Evolutionary conservation across 75 land plant species (phyloP), one percentile per base, ranked within the genome.

Genomic region (Selaginella moellendorffii): DNA sequence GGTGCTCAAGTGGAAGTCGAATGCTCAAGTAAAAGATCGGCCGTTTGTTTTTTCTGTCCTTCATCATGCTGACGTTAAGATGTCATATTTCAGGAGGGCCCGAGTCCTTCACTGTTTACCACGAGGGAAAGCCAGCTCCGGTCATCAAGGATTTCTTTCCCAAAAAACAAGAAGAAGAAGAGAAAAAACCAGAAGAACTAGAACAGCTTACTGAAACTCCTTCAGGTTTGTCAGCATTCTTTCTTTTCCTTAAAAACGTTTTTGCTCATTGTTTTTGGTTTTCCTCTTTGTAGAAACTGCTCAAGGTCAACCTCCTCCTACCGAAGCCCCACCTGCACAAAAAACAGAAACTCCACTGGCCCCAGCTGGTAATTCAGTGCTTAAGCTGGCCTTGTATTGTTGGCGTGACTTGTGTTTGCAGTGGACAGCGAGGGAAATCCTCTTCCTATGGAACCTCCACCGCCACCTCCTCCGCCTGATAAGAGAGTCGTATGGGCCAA

Each of bases 1-100:
- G 71, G 64, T 24, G 71, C 59, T 19, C 46, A 69, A 24, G 17
- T 69, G 22, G 36, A 59, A 27, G 65, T 69, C 27, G 71, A 69
- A 20, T 69, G 31, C 19, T 69, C 71, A 61, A 27, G 71, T 66
- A 24, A 0, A 5, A n/a, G 1, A 5, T 26, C 25, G 2, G 0
- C 27, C 28, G 5, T 64, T 42, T 0, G 1, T 30, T 53, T 17
- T 27, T 12, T 28, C 21, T 17, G 2, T 27, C 0, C 0, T n/a
- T 0, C 18, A 14, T 17, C 0, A 21, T 56, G n/a, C 8, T 20
- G 24, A 8, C 2, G 27, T 14, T 10, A 24, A 14, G 2, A 62
- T 24, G 9, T 2, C 2, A 2, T 26, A 1, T 31, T 29, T 1
- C 20, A 63, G 65, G 65, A 29, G 65, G 65, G 12, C 65, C 65